Evolutionary conservation across 192 early-diverging fungal species (phyloP).

Genomic region (Mycoemilia scoparia): DNA sequence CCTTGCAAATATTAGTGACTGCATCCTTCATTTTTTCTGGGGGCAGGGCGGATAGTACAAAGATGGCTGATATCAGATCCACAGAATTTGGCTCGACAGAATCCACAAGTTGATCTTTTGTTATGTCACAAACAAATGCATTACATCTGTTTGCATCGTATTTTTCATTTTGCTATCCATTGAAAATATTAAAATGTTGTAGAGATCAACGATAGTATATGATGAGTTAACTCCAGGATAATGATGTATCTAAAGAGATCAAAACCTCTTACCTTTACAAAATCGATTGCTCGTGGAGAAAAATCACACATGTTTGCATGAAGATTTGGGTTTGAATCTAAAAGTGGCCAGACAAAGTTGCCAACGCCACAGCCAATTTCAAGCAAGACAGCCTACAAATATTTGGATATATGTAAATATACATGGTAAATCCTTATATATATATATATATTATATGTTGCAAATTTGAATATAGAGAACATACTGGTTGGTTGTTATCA

Average conservation of each 20-base stretch:
- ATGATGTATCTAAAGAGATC: not conserved
- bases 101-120: constrained; percentile 42
- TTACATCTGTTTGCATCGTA: constrained; percentile 55
- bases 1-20: constrained; percentile 60
- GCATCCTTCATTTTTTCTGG: constrained; percentile 71
- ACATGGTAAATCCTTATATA: not conserved
- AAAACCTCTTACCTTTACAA: too few species aligned
- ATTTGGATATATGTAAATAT: constrained; percentile 5
- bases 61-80: constrained; percentile 86
- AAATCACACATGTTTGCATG: constrained; percentile 92
- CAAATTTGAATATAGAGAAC: not conserved
- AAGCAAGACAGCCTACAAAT: constrained; percentile 31
- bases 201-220: not conserved
- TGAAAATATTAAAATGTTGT: too few species aligned
- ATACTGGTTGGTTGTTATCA: not conserved
- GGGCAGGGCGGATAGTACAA: constrained; percentile 84
- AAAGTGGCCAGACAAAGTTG: constrained; percentile 84
- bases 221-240: not conserved
- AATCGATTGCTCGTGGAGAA: constrained; percentile 69
- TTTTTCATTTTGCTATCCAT: constrained; percentile 32
- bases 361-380: constrained; percentile 98
- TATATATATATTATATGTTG: not conserved
- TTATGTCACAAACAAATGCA: constrained; percentile 94
- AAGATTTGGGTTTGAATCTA: constrained; percentile 63
- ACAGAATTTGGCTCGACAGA: constrained; percentile 64